Evolutionary conservation across 1,284 basidiomycete genomes (phyloP), one percentile per base, ranked within the genome.

Genomic region (Schizophyllum amplum): DNA sequence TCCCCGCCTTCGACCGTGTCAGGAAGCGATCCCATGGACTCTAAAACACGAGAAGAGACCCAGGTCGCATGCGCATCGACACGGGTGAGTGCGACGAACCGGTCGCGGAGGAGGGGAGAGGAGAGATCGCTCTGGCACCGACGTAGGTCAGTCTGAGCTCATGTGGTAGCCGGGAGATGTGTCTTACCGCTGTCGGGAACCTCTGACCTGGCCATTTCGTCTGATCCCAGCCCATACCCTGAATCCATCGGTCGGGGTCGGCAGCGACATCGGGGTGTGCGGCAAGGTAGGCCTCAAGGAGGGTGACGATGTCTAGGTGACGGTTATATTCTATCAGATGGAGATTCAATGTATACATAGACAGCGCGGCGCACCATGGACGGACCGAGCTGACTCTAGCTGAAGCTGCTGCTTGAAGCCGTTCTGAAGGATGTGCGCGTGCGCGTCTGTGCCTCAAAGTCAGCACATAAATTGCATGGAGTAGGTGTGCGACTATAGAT

Each of bases 151-250:
- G 46, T 33, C 1, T 24, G 27, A n/a, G 3, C 17, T 1, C 20
- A 11, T 5, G 20, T 23, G 33, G 51, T 26, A 20, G 46, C 24
- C 42, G n/a, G 42, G 42, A 11, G 42, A 46, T 11, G 20, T 24
- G 52, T 60, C 83, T 54, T 62, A 92, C 92, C 4, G 90, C 87
- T 23, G 81, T 87, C 0, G 94, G 94, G 65, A 94, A 95, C 24
- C 77, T 69, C 24, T 79, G 72, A 20, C 76, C 80, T 1, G 78
- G 63, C 87, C 87, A 90, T 58, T 80, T 76, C 4, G 90, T 96
- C 69, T 98, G 94, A 67, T 98, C 92, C 94, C 94, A 98, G 4
- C 94, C 94, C 74, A 89, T 82, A 3, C 92, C 94, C 63, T 86
- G 75, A 55, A 97, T 82, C 92, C 92, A 96, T 4, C 70, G 73